Conservation (phyloP, 345 rosid genomes). For the Eucalyptus viminalis region DNA sequence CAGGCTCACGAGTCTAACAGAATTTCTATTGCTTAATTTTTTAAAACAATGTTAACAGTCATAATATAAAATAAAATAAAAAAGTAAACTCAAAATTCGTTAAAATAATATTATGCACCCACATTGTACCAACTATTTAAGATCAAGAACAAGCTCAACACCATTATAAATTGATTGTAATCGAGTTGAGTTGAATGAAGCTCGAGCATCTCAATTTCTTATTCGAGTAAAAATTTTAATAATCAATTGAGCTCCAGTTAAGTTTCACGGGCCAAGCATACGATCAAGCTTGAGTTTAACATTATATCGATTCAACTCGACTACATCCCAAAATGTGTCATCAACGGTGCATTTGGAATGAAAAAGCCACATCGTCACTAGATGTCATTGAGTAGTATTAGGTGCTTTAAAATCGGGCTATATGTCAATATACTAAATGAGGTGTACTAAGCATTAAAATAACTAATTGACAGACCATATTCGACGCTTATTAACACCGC, state of each 20-base stretch:
- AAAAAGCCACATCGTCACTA: neutral
- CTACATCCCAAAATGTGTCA: neutral
- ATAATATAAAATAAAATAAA: too few relatives aligned
- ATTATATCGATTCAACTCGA: neutral
- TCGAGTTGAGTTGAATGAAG: neutral
- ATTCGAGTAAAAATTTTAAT: neutral
- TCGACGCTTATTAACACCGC: neutral
- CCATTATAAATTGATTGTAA: neutral
- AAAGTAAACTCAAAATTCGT: neutral
- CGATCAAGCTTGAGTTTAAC: neutral
- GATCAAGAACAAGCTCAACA: neutral
- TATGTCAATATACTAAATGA: neutral
- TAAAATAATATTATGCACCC: neutral
- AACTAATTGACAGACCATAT: neutral
- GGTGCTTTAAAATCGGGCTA: neutral
- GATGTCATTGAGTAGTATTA: neutral
- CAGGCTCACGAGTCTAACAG: neutral
- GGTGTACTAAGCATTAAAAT: neutral
- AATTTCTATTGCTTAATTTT: neutral
- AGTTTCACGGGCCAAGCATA: neutral
- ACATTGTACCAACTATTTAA: neutral
- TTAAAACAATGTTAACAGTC: neutral
- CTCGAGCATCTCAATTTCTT: neutral
- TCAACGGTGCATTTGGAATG: neutral
- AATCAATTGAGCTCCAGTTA: neutral